These are phyloP conservation scores for Penicillium maclennaniae DNA, from an alignment of 495 filamentous ascomycete species.

Conservation along the genomic window DNA sequence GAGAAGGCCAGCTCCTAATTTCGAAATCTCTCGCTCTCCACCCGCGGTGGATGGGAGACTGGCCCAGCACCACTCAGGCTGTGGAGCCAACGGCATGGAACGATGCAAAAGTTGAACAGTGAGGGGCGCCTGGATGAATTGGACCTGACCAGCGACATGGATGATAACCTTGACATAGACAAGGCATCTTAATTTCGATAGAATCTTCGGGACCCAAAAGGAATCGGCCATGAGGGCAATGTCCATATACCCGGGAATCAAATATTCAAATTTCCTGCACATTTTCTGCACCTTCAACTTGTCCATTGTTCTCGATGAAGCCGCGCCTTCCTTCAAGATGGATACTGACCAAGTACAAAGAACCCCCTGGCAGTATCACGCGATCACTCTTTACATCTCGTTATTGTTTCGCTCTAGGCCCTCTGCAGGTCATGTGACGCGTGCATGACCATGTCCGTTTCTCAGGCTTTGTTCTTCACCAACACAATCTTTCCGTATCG, in stretches of 20 bases:
- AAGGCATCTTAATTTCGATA: conserved; percentile 6
- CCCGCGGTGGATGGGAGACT: conserved; percentile 6
- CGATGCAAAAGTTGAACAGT: not conserved
- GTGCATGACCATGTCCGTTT: not conserved
- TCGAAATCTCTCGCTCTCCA: not conserved
- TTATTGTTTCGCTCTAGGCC: not conserved
- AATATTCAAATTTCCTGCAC: conserved; percentile 7
- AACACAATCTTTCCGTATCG: conserved; percentile 26
- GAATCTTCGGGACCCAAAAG: conserved; percentile 6
- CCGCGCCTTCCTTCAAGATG: not conserved
- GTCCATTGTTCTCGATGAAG: not conserved
- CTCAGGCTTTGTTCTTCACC: conserved; percentile 13
- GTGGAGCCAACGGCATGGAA: conserved; percentile 19
- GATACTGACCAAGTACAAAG: not conserved
- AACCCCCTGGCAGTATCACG: not conserved
- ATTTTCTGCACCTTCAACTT: not conserved
- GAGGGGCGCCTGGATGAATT: not conserved
- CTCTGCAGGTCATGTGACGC: not conserved
- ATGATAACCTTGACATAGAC: conserved; percentile 4
- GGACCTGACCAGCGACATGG: not conserved
- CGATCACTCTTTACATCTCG: not conserved
- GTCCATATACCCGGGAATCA: conserved; percentile 24
- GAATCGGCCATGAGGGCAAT: conserved; percentile 2
- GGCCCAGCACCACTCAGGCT: conserved; percentile 18
- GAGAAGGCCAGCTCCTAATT: conserved; percentile 39